Percentiles rank a stretch among this genome's conserved stretches.
Evolutionary conservation across 805 yeast species (phyloP).

Genomic region (Wickerhamiella bombiphila): DNA sequence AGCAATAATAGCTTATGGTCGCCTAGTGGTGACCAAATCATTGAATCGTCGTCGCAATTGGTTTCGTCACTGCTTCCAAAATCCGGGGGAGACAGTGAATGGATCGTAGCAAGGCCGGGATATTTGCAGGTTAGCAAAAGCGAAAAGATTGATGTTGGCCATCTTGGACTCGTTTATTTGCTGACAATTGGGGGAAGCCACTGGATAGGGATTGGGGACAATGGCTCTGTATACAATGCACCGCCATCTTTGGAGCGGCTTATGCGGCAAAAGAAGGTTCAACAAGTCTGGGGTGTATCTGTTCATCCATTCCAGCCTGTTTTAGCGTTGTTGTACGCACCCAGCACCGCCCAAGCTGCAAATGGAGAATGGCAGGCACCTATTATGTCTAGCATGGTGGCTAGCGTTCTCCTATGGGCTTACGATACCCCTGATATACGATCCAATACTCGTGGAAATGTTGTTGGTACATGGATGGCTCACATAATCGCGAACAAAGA

Average conservation of each 20-base stretch:
- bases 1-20: neutral
- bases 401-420: neutral
- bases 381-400: neutral
- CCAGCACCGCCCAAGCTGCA: neutral
- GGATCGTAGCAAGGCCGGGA: neutral
- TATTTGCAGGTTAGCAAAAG: neutral
- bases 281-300: constrained; percentile 1
- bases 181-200: neutral
- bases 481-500: neutral
- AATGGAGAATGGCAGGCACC: neutral
- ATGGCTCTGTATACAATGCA: neutral
- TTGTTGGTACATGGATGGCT: neutral
- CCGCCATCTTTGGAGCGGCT: too few species aligned
- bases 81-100: neutral
- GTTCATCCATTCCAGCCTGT: constrained; percentile 3
- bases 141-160: neutral
- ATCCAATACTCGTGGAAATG: neutral
- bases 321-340: neutral
- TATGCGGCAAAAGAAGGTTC: neutral
- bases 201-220: neutral
- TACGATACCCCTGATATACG: neutral
- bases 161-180: neutral
- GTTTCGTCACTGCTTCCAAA: neutral
- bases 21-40: neutral
- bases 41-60: neutral